Percentiles rank a stretch among this genome's conserved stretches.
Conservation (phyloP, 768 basidiomycete species). For the Panaeolus cyanescens region DNA sequence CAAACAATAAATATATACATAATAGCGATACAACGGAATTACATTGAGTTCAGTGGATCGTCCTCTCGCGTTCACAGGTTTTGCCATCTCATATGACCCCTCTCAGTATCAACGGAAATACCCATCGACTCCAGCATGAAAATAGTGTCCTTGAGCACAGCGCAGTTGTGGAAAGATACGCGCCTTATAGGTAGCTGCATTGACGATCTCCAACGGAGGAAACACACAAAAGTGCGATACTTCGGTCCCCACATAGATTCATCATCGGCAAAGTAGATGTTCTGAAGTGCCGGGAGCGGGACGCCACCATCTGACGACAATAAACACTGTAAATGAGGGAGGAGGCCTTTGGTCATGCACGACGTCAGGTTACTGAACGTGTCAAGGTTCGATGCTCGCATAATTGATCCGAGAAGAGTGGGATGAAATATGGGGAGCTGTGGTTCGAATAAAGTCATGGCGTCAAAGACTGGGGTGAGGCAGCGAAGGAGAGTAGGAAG, state of each 20-base stretch:
- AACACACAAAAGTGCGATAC: conserved; percentile 12
- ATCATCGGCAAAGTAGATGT: conserved; percentile 17
- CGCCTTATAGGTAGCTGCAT: conserved; percentile 8
- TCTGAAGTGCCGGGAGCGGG: conserved; percentile 10
- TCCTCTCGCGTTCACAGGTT: conserved; percentile 13
- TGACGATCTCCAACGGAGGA: conserved; percentile 13
- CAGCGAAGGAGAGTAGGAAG: conserved; percentile 8
- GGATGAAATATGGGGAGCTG: conserved; percentile 13
- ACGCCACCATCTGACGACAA: conserved; percentile 3
- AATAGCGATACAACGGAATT: neutral
- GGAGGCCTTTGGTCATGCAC: conserved; percentile 11
- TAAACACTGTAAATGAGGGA: conserved; percentile 6
- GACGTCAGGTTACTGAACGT: conserved; percentile 12
- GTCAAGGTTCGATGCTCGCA: conserved; percentile 6
- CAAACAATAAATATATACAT: too few species aligned
- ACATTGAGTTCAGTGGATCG: too few species aligned
- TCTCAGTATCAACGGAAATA: conserved; percentile 8
- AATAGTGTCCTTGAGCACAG: conserved; percentile 13
- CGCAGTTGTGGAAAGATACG: conserved; percentile 12
- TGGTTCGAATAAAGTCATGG: conserved; percentile 15
- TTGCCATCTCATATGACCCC: conserved; percentile 15
- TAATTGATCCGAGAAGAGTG: conserved; percentile 12
- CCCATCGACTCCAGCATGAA: conserved; percentile 10
- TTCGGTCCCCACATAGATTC: conserved; percentile 15
- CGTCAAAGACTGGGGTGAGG: conserved; percentile 1